A percentile compares a stretch with the other conserved stretches of the same genome.
phyloP scores from a whole-genome alignment of 2,329 filamentous ascomycete species.

The Aspergillus thermomutatus region DNA sequence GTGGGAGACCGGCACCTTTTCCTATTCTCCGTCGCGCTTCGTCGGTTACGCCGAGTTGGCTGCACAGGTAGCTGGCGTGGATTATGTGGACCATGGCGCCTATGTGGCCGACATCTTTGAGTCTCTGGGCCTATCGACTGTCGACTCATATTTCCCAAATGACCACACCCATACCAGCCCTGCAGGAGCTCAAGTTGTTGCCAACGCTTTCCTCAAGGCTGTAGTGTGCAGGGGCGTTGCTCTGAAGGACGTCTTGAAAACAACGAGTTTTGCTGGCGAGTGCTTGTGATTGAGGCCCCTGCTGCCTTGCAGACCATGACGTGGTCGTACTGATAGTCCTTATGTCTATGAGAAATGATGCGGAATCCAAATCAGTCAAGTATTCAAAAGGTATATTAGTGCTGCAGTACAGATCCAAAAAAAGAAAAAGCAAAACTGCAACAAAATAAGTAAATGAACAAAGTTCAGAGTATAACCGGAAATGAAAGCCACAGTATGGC shows the following conservation, averaged over 20 bases:
- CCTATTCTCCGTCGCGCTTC: conserved; percentile 51
- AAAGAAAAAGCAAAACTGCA: no score
- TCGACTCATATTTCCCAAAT: conserved; percentile 54
- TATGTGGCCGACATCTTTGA: conserved; percentile 56
- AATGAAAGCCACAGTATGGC: background rate
- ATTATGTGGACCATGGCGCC: conserved; percentile 59
- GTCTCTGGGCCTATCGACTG: conserved; percentile 47
- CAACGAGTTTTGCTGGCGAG: conserved; percentile 23
- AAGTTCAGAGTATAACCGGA: background rate
- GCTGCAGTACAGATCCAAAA: background rate
- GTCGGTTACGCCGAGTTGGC: conserved; percentile 53
- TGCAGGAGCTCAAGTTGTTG: conserved; percentile 53
- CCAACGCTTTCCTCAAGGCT: conserved; percentile 58
- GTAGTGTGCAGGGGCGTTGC: conserved; percentile 49
- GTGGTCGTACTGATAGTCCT: background rate
- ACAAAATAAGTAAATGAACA: background rate
- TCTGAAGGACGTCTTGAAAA: conserved; percentile 37
- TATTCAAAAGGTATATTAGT: background rate
- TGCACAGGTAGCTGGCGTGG: conserved; percentile 44
- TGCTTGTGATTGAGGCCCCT: conserved; percentile 18
- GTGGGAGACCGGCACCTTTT: conserved; percentile 56
- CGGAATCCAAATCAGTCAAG: background rate
- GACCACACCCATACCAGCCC: conserved; percentile 63
- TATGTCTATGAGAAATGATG: background rate
- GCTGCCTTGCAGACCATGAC: background rate